Percentiles rank a stretch among this genome's conserved stretches.
Evolutionary conservation across 306 rosid genomes (phyloP).

Genomic region (Medicago ruthenica): DNA sequence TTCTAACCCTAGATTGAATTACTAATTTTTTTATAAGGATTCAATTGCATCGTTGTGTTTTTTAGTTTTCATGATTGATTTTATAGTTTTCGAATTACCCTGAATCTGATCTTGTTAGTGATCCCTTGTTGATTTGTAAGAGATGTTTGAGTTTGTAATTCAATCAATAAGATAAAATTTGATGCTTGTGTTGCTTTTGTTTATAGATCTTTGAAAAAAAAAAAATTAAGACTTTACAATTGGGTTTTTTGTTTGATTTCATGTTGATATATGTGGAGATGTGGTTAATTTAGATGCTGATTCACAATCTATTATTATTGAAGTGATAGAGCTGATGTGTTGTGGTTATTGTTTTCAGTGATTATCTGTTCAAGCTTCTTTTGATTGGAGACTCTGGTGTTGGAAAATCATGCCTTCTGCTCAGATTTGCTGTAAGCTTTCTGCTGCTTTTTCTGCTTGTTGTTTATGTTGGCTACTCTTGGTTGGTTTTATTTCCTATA

Average conservation of each 20-base stretch:
- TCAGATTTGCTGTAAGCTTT: constrained; percentile 93
- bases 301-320: not conserved
- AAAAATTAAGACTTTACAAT: not conserved
- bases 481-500: not conserved
- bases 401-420: constrained; percentile 92
- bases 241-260: constrained; percentile 17
- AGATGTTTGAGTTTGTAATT: constrained; percentile 5
- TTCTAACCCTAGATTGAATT: constrained; percentile 50
- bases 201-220: not conserved
- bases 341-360: constrained; percentile 56
- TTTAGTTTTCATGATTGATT: constrained; percentile 9
- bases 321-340: constrained; percentile 13
- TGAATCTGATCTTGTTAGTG: not conserved
- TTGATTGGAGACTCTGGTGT: constrained; percentile 98
- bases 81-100: constrained; percentile 4
- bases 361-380: constrained; percentile 94
- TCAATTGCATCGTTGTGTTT: not conserved
- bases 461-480: constrained; percentile 18
- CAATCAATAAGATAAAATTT: constrained; percentile 7
- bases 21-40: not conserved
- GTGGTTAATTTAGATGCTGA: not conserved
- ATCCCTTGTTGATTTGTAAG: constrained; percentile 9
- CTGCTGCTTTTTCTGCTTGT: not conserved
- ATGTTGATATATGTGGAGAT: not conserved
- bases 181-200: not conserved